Percentiles rank a stretch among this genome's conserved stretches.
phyloP scores from a whole-genome alignment of 1,284 basidiomycete species.

The Papiliotrema laurentii region DNA sequence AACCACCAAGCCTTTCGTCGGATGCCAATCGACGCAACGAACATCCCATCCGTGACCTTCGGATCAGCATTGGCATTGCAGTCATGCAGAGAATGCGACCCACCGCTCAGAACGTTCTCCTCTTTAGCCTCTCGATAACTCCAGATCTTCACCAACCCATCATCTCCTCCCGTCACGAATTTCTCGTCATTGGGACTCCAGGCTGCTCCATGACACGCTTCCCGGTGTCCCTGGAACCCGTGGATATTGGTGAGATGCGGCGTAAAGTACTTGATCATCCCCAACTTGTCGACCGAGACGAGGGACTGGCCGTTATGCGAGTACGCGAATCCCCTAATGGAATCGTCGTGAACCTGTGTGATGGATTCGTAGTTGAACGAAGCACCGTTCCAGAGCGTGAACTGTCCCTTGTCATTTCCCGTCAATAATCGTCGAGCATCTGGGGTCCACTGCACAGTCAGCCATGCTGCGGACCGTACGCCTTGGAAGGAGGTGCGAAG shows the following conservation, averaged over 20 bases:
- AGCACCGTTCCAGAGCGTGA: slow-evolving; percentile 97
- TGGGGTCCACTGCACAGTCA: slow-evolving; percentile 77
- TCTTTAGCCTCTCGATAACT: slow-evolving; percentile 85
- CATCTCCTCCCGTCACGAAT: slow-evolving; percentile 93
- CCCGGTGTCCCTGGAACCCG: slow-evolving; percentile 83
- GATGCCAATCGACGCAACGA: slow-evolving; percentile 97
- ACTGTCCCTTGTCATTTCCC: slow-evolving; percentile 93
- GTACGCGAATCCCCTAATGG: slow-evolving; percentile 84
- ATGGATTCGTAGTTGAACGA: slow-evolving; percentile 99
- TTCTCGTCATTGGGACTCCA: slow-evolving; percentile 87
- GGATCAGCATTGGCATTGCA: neutral
- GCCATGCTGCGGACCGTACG: slow-evolving; percentile 4
- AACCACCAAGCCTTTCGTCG: slow-evolving; percentile 87
- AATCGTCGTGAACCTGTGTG: slow-evolving; percentile 85
- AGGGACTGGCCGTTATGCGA: slow-evolving; percentile 87
- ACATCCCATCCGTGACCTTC: slow-evolving; percentile 97
- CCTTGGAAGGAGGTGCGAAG: neutral
- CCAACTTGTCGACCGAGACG: slow-evolving; percentile 86
- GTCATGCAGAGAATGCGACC: slow-evolving; percentile 14
- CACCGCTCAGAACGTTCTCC: slow-evolving; percentile 79
- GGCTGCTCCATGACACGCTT: slow-evolving; percentile 82
- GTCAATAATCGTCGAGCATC: slow-evolving; percentile 89
- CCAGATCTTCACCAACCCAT: slow-evolving; percentile 92
- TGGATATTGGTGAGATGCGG: slow-evolving; percentile 98
- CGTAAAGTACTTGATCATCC: slow-evolving; percentile 97